Evolutionary conservation across 225 moss, liverwort and hornwort species (phyloP), one percentile per base, ranked within the genome.

Genomic region (Lunularia cruciata): DNA sequence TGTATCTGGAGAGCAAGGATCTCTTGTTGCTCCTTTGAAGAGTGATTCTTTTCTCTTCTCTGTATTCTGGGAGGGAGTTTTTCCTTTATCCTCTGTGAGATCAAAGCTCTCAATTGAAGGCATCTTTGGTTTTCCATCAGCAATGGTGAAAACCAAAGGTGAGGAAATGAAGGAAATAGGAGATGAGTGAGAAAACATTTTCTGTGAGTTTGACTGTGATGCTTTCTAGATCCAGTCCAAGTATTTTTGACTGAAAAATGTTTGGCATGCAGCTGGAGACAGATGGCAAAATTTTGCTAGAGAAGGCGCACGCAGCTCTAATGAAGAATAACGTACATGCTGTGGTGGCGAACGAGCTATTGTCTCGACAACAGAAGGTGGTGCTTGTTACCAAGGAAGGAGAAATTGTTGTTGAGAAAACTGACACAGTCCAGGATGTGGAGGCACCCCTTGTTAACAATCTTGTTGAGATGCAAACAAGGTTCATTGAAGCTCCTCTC

Each of bases 261-360:
- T 49, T 48, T 9, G 36, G 22, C 38, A 66, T 77, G 84, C 92
- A 96, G 93, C 72, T 98, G 75, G 98, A 98, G 81, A 98, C 98
- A 26, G 98, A 98, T 72, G 70, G 40, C 43, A 69, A 72, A 28
- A 89, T 98, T 69, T 70, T 98, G 73, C 75, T 98, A 31, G 80
- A 78, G 74, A 98, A 98, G 72, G 98, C 98, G n/a, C 84, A 81
- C 75, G 80, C 75, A 46, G 98, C 98, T 55, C 77, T 79, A 67
- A 63, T 86, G 78, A 91, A 77, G 58, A 88, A 93, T 65, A 67
- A 75, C 67, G 75, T 88, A 86, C 85, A 98, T 76, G 93, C 91
- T 30, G 98, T 98, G 18, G 89, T 98, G 28, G 98, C 98, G 48
- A 98, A 98, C 52, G 98, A 98, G 59, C 86, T 98, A 46, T 84